phyloP scores from a whole-genome alignment of 805 yeast species.

The Suhomyces kilbournensis region DNA sequence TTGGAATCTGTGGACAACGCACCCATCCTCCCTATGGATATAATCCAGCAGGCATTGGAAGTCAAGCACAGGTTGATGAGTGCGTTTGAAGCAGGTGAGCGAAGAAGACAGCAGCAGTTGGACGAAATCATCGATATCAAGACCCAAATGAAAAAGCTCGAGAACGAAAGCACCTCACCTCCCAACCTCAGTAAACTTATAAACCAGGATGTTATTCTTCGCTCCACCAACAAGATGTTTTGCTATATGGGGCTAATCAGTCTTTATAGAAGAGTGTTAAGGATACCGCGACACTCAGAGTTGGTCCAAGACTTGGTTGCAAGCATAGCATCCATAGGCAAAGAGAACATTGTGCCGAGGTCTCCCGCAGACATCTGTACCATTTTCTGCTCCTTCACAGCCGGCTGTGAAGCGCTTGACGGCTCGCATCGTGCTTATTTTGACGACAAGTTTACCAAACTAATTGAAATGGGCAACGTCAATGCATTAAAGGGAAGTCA shows the following conservation, averaged over 20 bases:
- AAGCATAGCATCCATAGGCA: conserved; percentile 37
- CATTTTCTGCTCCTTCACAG: conserved; percentile 53
- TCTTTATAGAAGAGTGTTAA: conserved; percentile 53
- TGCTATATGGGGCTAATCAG: conserved; percentile 54
- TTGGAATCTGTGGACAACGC: conserved; percentile 8
- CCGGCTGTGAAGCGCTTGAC: conserved; percentile 55
- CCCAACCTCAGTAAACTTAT: conserved; percentile 20
- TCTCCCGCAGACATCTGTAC: conserved; percentile 55
- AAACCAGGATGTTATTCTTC: conserved; percentile 31
- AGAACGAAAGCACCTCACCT: conserved; percentile 11
- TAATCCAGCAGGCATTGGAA: conserved; percentile 39
- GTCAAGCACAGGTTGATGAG: conserved; percentile 21
- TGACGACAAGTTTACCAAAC: conserved; percentile 35
- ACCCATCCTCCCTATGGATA: conserved; percentile 13
- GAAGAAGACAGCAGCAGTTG: conserved; percentile 20
- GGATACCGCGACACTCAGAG: conserved; percentile 42
- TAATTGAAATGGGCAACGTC: conserved; percentile 43
- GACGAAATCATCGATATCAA: conserved; percentile 17
- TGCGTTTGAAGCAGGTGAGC: conserved; percentile 26
- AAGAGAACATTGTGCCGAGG: conserved; percentile 39
- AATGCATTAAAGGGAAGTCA: conserved; percentile 45
- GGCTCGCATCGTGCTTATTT: conserved; percentile 33
- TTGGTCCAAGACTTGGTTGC: conserved; percentile 48
- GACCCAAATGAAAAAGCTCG: conserved; percentile 2
- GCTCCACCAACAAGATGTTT: conserved; percentile 52